Percentiles rank a stretch among this genome's conserved stretches.
These are phyloP conservation scores for Penicillium sclerotigenum DNA, from an alignment of 2,329 filamentous ascomycete species.

Conservation along the genomic window DNA sequence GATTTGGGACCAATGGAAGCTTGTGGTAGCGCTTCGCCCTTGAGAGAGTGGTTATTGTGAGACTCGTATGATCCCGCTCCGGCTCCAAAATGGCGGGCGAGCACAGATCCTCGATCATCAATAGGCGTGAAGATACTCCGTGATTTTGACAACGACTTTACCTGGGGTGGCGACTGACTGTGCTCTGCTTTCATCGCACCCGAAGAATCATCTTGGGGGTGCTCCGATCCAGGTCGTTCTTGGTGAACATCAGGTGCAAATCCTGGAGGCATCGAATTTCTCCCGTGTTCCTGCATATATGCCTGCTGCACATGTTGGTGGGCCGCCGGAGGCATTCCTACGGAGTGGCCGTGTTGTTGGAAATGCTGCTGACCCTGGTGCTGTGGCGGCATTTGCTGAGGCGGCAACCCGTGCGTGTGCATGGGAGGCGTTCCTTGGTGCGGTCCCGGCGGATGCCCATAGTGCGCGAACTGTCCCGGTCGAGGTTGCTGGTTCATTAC, in stretches of 20 bases:
- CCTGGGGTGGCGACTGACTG: slow-evolving; percentile 50
- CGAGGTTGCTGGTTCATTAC: slow-evolving; percentile 47
- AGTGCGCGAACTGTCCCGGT: slow-evolving; percentile 43
- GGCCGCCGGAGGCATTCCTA: slow-evolving; percentile 34
- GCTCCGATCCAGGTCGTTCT: slow-evolving; percentile 56
- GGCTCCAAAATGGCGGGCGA: slow-evolving; percentile 77
- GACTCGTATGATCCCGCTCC: slow-evolving; percentile 55
- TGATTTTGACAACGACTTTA: slow-evolving; percentile 67
- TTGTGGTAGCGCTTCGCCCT: slow-evolving; percentile 33
- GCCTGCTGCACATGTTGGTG: slow-evolving; percentile 60
- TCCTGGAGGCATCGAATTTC: slow-evolving; percentile 69
- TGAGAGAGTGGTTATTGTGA: slow-evolving; percentile 42
- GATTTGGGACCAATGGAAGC: slow-evolving; percentile 58
- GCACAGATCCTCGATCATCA: slow-evolving; percentile 82
- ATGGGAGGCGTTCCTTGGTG: slow-evolving; percentile 33
- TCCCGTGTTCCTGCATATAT: slow-evolving; percentile 73
- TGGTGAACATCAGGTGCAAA: slow-evolving; percentile 58
- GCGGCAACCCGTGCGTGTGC: slow-evolving; percentile 27
- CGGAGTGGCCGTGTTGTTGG: slow-evolving; percentile 39
- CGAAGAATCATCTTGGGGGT: slow-evolving; percentile 54
- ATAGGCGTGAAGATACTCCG: slow-evolving; percentile 98
- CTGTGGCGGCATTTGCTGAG: slow-evolving; percentile 28
- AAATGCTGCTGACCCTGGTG: slow-evolving; percentile 43
- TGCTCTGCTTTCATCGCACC: slow-evolving; percentile 39
- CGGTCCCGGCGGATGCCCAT: slow-evolving; percentile 41